phyloP scores from a whole-genome alignment of 441 rosid genomes.

The Bocquillonia castaneifolia region DNA sequence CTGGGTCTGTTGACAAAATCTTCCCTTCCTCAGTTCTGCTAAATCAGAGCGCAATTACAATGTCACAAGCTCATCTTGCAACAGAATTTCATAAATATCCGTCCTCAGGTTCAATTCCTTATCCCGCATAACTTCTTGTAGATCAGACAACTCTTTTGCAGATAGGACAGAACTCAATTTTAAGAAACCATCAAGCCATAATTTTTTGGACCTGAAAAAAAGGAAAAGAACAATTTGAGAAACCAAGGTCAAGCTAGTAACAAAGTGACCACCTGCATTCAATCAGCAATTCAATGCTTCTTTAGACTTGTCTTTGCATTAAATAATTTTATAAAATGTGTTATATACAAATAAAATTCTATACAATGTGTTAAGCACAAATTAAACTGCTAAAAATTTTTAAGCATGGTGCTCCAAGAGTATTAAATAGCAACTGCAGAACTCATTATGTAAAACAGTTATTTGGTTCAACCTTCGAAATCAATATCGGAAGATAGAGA shows the following conservation, averaged over 20 bases:
- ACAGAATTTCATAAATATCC: slow-evolving; percentile 86
- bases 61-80: slow-evolving; percentile 50
- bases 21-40: slow-evolving; percentile 4
- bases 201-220: slow-evolving; percentile 66
- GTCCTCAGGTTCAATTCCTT: slow-evolving; percentile 90
- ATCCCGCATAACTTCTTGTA: slow-evolving; percentile 95
- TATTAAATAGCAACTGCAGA: too few species aligned
- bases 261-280: not conserved
- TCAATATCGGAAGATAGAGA: too few species aligned
- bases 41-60: not conserved
- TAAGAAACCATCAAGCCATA: slow-evolving; percentile 89
- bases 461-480: too few species aligned
- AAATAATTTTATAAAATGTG: too few species aligned
- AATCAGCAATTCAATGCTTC: too few species aligned
- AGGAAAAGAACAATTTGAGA: slow-evolving; percentile 3
- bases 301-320: too few species aligned
- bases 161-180: slow-evolving; percentile 56
- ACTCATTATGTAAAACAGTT: too few species aligned
- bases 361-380: too few species aligned
- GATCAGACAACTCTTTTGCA: slow-evolving; percentile 82
- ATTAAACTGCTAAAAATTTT: too few species aligned
- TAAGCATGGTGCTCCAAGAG: too few species aligned
- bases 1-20: slow-evolving; percentile 12
- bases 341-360: too few species aligned
- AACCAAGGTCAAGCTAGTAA: not conserved